Evolutionary conservation across 768 basidiomycete genomes (phyloP).

Genomic region (Pulveroboletus sp.): DNA sequence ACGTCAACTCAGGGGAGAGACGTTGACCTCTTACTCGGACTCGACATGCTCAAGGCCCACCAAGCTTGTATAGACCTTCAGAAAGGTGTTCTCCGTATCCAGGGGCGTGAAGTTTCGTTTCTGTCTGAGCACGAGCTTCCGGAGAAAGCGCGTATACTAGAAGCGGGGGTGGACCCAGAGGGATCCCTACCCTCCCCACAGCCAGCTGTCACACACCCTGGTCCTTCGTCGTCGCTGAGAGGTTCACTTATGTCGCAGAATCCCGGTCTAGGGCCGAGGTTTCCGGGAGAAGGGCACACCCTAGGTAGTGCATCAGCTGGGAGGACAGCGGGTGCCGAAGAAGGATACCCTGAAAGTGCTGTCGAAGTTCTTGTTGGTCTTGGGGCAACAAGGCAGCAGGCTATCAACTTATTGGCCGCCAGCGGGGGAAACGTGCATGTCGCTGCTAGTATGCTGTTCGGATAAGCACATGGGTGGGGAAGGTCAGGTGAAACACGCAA

Average conservation of each 20-base stretch:
- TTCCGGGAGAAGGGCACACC: slow-evolving; percentile 68
- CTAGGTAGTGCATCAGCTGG: slow-evolving; percentile 43
- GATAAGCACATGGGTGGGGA: slow-evolving; percentile 11
- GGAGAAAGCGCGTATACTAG: slow-evolving; percentile 57
- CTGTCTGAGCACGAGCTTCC: slow-evolving; percentile 94
- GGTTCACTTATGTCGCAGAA: slow-evolving; percentile 17
- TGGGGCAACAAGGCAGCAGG: slow-evolving; percentile 72
- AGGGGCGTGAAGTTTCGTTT: slow-evolving; percentile 84
- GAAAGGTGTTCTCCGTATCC: slow-evolving; percentile 87
- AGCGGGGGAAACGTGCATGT: slow-evolving; percentile 83
- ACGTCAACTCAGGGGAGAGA: slow-evolving; percentile 61
- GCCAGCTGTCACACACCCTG: slow-evolving; percentile 17
- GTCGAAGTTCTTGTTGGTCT: slow-evolving; percentile 69
- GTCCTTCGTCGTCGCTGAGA: slow-evolving; percentile 5
- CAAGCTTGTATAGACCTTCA: slow-evolving; percentile 94
- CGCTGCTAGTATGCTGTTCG: slow-evolving; percentile 85
- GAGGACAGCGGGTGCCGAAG: slow-evolving; percentile 37
- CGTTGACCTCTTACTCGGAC: slow-evolving; percentile 92
- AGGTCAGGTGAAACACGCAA: background rate
- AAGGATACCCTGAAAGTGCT: slow-evolving; percentile 51
- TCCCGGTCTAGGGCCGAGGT: slow-evolving; percentile 45
- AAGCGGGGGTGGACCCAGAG: slow-evolving; percentile 29
- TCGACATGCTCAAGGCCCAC: slow-evolving; percentile 99
- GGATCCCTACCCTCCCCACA: slow-evolving; percentile 16
- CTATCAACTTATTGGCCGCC: slow-evolving; percentile 70